A percentile compares a stretch with the other conserved stretches of the same genome.
These are phyloP conservation scores for Candida patagonica DNA, from an alignment of 805 yeast species.

Conservation along the genomic window DNA sequence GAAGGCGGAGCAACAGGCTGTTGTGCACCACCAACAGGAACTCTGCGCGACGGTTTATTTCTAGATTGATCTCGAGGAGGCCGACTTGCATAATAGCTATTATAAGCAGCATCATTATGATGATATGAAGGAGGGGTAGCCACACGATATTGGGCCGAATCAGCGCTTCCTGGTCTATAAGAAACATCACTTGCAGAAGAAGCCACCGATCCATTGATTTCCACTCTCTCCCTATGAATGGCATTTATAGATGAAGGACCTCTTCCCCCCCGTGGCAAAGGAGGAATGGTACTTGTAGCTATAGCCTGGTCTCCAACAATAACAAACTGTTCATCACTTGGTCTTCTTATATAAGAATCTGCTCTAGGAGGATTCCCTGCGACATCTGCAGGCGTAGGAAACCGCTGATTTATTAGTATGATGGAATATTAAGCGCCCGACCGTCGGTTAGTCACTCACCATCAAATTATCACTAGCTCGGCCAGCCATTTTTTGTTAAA, in stretches of 20 bases:
- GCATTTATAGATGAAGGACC: background rate
- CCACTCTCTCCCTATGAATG: background rate
- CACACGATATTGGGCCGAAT: slow-evolving; percentile 3
- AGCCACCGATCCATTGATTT: slow-evolving; percentile 2
- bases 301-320: slow-evolving; percentile 7
- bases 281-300: slow-evolving; percentile 7
- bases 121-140: slow-evolving; percentile 1
- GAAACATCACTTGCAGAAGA: background rate
- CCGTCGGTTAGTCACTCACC: no score
- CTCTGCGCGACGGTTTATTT: slow-evolving; percentile 5
- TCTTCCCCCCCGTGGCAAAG: background rate
- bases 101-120: slow-evolving; percentile 1
- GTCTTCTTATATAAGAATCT: background rate
- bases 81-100: slow-evolving; percentile 1
- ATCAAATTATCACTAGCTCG: no score
- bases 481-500: no score
- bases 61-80: slow-evolving; percentile 1
- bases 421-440: no score
- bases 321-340: background rate
- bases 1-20: background rate
- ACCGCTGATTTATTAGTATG: slow-evolving; percentile 7
- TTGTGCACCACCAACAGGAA: slow-evolving; percentile 4
- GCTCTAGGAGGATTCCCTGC: slow-evolving; percentile 12
- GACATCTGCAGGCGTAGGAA: slow-evolving; percentile 19
- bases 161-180: background rate